Evolutionary conservation across 2,329 filamentous ascomycete genomes (phyloP).

Genomic region (Penicillium sp.): DNA sequence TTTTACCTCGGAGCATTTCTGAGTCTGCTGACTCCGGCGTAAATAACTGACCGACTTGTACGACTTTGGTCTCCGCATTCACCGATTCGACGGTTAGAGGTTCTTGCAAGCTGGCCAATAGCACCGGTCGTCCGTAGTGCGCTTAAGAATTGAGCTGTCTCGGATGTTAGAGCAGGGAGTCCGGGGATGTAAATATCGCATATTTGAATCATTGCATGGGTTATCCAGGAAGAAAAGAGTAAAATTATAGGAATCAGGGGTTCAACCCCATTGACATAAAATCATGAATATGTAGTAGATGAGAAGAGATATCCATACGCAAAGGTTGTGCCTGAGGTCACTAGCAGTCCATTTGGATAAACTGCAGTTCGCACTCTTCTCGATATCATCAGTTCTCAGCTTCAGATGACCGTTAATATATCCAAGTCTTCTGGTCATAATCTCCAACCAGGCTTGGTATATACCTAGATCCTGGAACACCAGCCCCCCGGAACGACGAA

Average conservation of each 20-base stretch:
- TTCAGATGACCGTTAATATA: not conserved
- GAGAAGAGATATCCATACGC: not conserved
- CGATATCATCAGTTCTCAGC: too few relatives aligned
- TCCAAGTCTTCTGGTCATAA: not conserved
- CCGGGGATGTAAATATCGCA: not conserved
- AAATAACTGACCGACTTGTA: slow-evolving; percentile 11
- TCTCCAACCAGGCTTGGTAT: not conserved
- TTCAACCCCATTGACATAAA: not conserved
- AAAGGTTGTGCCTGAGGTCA: not conserved
- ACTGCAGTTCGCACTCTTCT: not conserved
- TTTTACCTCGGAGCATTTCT: slow-evolving; percentile 11
- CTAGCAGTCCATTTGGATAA: not conserved
- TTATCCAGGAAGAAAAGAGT: not conserved
- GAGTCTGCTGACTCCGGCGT: slow-evolving; percentile 6
- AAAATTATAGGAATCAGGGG: not conserved
- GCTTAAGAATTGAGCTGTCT: not conserved
- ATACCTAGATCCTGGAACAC: not conserved
- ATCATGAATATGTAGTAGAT: not conserved
- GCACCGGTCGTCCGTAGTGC: not conserved
- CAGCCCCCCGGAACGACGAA: not conserved
- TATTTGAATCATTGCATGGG: not conserved
- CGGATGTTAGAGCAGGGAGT: not conserved
- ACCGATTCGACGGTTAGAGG: not conserved
- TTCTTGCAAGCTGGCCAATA: not conserved
- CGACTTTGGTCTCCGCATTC: slow-evolving; percentile 7